Conservation (phyloP, 2,329 filamentous ascomycete genomes). For the Xylogone sp. region DNA sequence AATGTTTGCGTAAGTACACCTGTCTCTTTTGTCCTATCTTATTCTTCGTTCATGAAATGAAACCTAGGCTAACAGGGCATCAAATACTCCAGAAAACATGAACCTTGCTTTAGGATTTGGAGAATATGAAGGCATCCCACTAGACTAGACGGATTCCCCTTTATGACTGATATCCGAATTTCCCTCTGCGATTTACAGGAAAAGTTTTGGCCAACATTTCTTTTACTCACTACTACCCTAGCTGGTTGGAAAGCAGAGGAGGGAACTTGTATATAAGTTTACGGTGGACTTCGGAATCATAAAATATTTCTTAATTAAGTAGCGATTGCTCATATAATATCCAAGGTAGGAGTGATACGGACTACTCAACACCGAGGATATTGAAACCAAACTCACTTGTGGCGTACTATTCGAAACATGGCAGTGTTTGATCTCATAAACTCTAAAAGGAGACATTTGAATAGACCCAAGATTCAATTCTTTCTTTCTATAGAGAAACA, state of each 20-base stretch:
- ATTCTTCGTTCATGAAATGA: neutral
- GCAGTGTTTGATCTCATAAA: too few relatives aligned
- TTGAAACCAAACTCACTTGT: too few relatives aligned
- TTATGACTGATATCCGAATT: neutral
- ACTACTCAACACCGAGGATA: too few relatives aligned
- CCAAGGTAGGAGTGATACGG: too few relatives aligned
- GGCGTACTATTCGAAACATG: too few relatives aligned
- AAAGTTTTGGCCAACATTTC: neutral
- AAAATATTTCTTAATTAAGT: neutral
- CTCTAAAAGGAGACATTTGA: too few relatives aligned
- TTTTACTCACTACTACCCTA: neutral
- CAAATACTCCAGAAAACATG: conserved; percentile 72
- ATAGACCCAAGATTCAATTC: too few relatives aligned
- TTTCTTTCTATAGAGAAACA: too few relatives aligned
- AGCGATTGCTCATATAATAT: too few relatives aligned
- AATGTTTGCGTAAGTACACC: conserved; percentile 74
- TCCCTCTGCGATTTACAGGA: neutral
- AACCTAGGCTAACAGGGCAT: conserved; percentile 8
- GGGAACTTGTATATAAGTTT: neutral
- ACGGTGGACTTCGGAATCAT: neutral
- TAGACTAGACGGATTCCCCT: conserved; percentile 21
- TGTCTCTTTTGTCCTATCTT: conserved; percentile 9
- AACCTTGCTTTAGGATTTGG: conserved; percentile 85
- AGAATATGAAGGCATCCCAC: conserved; percentile 83
- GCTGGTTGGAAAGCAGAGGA: neutral